Evolutionary conservation across 805 yeast genomes (phyloP).

Genomic region (Teunomyces lycoperdinae): DNA sequence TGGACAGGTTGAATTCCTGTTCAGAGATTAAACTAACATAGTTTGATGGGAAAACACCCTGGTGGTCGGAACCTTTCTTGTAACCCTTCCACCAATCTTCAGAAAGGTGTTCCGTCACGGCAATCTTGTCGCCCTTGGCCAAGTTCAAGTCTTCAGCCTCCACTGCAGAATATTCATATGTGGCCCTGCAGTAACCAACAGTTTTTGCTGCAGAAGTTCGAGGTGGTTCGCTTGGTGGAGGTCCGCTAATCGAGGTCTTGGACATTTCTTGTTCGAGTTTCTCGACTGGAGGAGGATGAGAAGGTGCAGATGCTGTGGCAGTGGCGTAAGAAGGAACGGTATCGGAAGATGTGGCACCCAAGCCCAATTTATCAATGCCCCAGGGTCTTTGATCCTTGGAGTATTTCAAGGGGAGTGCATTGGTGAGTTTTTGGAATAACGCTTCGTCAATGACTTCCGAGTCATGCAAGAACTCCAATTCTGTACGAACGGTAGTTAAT

Average conservation of each 20-base stretch:
- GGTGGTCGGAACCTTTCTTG: constrained; percentile 37
- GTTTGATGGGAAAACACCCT: constrained; percentile 88
- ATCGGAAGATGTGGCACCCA: neutral
- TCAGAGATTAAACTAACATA: constrained; percentile 56
- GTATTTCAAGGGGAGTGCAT: constrained; percentile 57
- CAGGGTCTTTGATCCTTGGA: constrained; percentile 49
- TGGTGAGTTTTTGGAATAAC: constrained; percentile 49
- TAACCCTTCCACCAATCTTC: constrained; percentile 91
- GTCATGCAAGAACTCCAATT: constrained; percentile 74
- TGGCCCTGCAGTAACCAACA: constrained; percentile 52
- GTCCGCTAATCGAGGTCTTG: constrained; percentile 13
- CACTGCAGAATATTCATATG: constrained; percentile 72
- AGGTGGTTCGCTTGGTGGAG: constrained; percentile 21
- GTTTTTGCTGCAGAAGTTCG: constrained; percentile 17
- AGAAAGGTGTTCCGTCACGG: constrained; percentile 69
- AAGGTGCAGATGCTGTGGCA: constrained; percentile 7
- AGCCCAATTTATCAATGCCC: constrained; percentile 34
- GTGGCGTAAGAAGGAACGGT: constrained; percentile 6
- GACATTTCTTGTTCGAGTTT: constrained; percentile 10
- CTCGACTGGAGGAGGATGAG: constrained; percentile 14
- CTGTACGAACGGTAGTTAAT: constrained; percentile 68
- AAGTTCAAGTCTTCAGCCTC: constrained; percentile 73
- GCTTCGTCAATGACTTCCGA: constrained; percentile 65
- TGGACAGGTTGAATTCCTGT: constrained; percentile 23
- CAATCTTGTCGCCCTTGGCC: constrained; percentile 63